These are phyloP conservation scores for Quercus tomentella DNA, from an alignment of 331 rosid species.

Conservation along the genomic window DNA sequence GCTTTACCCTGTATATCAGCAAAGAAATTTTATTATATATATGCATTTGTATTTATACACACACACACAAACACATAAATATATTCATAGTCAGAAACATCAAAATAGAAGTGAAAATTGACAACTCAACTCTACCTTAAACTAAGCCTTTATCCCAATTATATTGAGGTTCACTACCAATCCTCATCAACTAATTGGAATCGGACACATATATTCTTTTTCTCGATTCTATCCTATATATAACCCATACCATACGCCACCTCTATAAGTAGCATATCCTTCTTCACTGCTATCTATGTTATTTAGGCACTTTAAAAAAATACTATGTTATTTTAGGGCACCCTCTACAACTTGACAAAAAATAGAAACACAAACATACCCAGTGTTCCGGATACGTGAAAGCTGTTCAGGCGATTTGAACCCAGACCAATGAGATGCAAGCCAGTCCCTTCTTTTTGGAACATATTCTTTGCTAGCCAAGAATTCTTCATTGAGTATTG, in stretches of 20 bases:
- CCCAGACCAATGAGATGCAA: slow-evolving; percentile 94
- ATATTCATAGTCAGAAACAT: not conserved
- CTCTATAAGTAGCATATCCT: no score
- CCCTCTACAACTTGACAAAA: not conserved
- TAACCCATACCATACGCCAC: no score
- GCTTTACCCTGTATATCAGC: slow-evolving; percentile 66
- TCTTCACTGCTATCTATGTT: no score
- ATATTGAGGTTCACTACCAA: no score
- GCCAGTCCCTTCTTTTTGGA: slow-evolving; percentile 96
- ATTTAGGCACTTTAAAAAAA: no score
- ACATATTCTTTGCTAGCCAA: slow-evolving; percentile 87
- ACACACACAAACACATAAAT: not conserved
- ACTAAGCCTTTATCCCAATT: no score
- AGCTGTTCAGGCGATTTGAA: slow-evolving; percentile 95
- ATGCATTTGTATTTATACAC: not conserved
- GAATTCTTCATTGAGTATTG: slow-evolving; percentile 87
- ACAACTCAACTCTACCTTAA: not conserved
- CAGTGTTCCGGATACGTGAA: slow-evolving; percentile 93
- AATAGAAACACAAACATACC: slow-evolving; percentile 41
- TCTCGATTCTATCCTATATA: no score
- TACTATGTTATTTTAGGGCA: no score
- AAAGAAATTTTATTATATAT: slow-evolving; percentile 16
- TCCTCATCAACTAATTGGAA: no score
- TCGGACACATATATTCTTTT: no score
- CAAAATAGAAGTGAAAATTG: not conserved